Evolutionary conservation across 306 rosid species (phyloP).

Genomic region (Cicer pinnatifidum): DNA sequence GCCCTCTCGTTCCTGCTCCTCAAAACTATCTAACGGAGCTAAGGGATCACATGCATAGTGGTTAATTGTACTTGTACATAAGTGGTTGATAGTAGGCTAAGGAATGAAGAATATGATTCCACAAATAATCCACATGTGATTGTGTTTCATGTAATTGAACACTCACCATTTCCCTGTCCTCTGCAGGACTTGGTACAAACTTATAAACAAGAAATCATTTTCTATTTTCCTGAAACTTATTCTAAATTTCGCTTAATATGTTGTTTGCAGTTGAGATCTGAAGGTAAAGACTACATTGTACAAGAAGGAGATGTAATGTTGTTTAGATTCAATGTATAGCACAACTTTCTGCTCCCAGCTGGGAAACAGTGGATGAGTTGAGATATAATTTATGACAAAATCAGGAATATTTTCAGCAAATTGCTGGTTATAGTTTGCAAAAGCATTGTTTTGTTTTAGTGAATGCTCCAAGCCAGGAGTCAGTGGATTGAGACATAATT

Average conservation of each 20-base stretch:
- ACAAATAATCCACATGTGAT: conserved; percentile 3
- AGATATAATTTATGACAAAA: conserved; percentile 36
- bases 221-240: conserved; percentile 16
- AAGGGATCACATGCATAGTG: too few species aligned
- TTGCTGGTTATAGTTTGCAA: conserved; percentile 32
- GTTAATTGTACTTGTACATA: too few species aligned
- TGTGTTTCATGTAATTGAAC: conserved; percentile 11
- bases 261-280: conserved; percentile 84
- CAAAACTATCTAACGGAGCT: too few species aligned
- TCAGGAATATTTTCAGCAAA: conserved; percentile 26
- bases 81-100: neutral
- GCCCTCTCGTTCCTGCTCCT: too few species aligned
- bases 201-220: neutral
- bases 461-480: neutral
- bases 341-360: conserved; percentile 15
- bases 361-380: conserved; percentile 29
- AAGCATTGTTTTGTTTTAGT: conserved; percentile 26
- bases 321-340: conserved; percentile 88
- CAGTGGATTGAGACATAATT: neutral
- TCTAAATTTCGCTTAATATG: conserved; percentile 21
- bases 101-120: conserved; percentile 17
- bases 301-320: conserved; percentile 97
- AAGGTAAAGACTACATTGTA: conserved; percentile 93
- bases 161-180: neutral
- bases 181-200: conserved; percentile 6